phyloP scores from a whole-genome alignment of 2,329 filamentous ascomycete species.

The Teratosphaeria viscida region DNA sequence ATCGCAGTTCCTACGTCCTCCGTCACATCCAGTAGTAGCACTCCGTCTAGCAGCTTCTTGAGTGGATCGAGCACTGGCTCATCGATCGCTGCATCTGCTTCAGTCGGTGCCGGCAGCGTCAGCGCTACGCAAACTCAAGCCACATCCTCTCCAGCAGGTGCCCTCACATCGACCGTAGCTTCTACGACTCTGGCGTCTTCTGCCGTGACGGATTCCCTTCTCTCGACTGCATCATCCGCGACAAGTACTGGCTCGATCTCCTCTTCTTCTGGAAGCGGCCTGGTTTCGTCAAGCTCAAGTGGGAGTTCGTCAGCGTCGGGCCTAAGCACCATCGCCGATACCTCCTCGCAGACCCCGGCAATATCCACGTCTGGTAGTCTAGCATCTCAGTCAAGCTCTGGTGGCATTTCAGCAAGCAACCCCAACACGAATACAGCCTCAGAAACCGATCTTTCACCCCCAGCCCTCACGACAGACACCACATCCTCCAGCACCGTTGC shows the following conservation, averaged over 20 bases:
- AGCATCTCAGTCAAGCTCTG: background rate
- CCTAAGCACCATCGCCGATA: background rate
- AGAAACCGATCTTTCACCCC: background rate
- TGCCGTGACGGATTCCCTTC: background rate
- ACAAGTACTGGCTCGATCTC: background rate
- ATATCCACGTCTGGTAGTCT: background rate
- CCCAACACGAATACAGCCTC: background rate
- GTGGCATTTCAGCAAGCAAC: too few relatives aligned
- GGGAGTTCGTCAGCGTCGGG: background rate
- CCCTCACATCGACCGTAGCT: background rate
- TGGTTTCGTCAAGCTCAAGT: background rate
- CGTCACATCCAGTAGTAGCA: too few relatives aligned
- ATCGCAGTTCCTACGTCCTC: too few relatives aligned
- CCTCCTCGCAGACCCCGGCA: too few relatives aligned
- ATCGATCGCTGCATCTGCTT: background rate
- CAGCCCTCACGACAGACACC: background rate
- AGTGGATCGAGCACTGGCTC: background rate
- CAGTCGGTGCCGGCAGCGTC: background rate
- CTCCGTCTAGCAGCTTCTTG: background rate
- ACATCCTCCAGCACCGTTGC: conserved; percentile 1
- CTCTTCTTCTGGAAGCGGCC: background rate
- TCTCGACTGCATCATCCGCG: background rate
- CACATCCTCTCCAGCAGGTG: background rate
- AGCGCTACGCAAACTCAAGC: background rate
- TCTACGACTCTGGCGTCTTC: background rate